Evolutionary conservation across 768 basidiomycete genomes (phyloP).

Genomic region (Fibroporia radiculosa): DNA sequence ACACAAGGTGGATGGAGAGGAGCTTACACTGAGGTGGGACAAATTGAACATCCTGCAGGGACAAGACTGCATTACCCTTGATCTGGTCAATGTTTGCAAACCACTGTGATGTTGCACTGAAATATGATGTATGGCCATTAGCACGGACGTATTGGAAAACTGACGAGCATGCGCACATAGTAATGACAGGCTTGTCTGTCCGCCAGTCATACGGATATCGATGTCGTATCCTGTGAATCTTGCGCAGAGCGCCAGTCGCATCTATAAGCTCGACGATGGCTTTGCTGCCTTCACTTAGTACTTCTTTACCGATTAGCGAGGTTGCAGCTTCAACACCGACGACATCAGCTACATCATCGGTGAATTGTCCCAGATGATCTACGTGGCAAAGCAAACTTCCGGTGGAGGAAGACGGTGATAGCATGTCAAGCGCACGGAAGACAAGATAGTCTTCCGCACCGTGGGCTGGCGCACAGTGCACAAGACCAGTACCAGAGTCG

Average conservation of each 20-base stretch:
- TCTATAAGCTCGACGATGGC: slow-evolving; percentile 59
- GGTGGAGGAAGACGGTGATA: slow-evolving; percentile 25
- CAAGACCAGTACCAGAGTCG: slow-evolving; percentile 89
- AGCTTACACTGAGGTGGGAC: slow-evolving; percentile 65
- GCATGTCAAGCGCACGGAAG: slow-evolving; percentile 50
- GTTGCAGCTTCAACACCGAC: slow-evolving; percentile 41
- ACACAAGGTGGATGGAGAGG: slow-evolving; percentile 6
- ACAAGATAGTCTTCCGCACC: slow-evolving; percentile 86
- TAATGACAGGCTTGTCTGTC: slow-evolving; percentile 86
- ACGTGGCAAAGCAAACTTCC: slow-evolving; percentile 72
- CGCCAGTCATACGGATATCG: slow-evolving; percentile 97
- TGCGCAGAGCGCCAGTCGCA: slow-evolving; percentile 47
- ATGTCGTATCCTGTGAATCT: slow-evolving; percentile 69
- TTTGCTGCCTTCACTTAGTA: slow-evolving; percentile 65
- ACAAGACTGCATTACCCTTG: slow-evolving; percentile 65
- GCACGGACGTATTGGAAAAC: not conserved
- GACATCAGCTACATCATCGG: slow-evolving; percentile 44
- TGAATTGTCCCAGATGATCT: slow-evolving; percentile 68
- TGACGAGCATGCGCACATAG: slow-evolving; percentile 48
- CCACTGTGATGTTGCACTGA: slow-evolving; percentile 92
- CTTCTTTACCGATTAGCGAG: slow-evolving; percentile 57
- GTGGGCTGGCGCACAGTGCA: slow-evolving; percentile 94
- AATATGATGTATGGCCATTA: not conserved
- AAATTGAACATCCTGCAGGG: slow-evolving; percentile 66
- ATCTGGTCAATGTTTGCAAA: slow-evolving; percentile 88